Evolutionary conservation across 2,329 filamentous ascomycete genomes (phyloP).

Genomic region (Ploettnerulaceae sp.): DNA sequence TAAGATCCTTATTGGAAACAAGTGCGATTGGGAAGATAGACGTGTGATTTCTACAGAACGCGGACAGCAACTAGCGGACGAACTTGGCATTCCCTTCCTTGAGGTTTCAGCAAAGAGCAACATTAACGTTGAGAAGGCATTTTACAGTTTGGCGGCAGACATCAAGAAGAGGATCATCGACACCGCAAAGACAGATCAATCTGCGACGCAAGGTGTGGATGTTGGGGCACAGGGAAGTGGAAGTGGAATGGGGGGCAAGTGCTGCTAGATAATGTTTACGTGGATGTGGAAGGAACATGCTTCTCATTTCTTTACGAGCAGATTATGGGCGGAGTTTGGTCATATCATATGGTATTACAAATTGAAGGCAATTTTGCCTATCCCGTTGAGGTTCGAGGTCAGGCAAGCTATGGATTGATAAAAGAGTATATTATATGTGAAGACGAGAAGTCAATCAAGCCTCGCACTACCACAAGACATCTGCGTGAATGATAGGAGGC

Average conservation of each 20-base stretch:
- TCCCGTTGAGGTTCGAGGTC: slow-evolving; percentile 15
- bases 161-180: slow-evolving; percentile 99
- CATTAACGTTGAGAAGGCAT: slow-evolving; percentile 99
- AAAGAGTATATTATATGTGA: slow-evolving; percentile 12
- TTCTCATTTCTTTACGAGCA: slow-evolving; percentile 30
- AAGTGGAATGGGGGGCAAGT: slow-evolving; percentile 58
- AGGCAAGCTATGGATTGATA: slow-evolving; percentile 8
- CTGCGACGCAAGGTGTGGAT: slow-evolving; percentile 56
- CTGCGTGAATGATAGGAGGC: slow-evolving; percentile 39
- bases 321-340: slow-evolving; percentile 35
- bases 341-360: slow-evolving; percentile 30
- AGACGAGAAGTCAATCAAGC: slow-evolving; percentile 3
- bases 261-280: slow-evolving; percentile 55
- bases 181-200: slow-evolving; percentile 71
- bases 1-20: slow-evolving; percentile 99
- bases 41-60: slow-evolving; percentile 88
- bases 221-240: slow-evolving; percentile 58
- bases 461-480: slow-evolving; percentile 43
- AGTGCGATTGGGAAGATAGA: slow-evolving; percentile 99
- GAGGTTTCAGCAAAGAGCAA: slow-evolving; percentile 98
- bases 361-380: slow-evolving; percentile 27
- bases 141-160: slow-evolving; percentile 89
- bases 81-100: slow-evolving; percentile 95
- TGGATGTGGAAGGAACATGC: slow-evolving; percentile 15
- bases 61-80: slow-evolving; percentile 88